phyloP scores from a whole-genome alignment of 441 rosid genomes.

The Croton laevigatus region DNA sequence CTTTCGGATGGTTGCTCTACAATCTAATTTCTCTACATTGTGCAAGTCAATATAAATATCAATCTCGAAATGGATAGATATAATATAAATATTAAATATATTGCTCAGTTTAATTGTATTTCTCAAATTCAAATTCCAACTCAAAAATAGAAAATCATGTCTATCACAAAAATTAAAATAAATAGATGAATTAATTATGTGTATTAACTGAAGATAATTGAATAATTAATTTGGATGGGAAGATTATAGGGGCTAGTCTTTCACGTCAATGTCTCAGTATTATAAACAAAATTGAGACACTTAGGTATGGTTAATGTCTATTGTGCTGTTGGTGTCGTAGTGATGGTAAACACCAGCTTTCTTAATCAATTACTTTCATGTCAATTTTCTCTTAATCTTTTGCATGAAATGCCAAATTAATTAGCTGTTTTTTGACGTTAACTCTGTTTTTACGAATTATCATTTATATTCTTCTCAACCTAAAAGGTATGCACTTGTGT shows the following conservation, averaged over 20 bases:
- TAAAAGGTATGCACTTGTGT: not conserved
- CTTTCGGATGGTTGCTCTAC: no score
- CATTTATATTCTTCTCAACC: conserved; percentile 13
- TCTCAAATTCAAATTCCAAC: no score
- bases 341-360: conserved; percentile 21
- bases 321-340: conserved; percentile 28
- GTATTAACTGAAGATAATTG: not conserved
- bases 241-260: conserved; percentile 14
- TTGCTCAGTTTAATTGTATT: no score
- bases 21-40: no score
- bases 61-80: no score
- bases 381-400: conserved; percentile 16
- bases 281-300: conserved; percentile 23
- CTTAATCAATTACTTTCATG: conserved; percentile 37
- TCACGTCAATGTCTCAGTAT: conserved; percentile 34
- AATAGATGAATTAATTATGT: not conserved
- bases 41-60: no score
- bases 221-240: conserved; percentile 3
- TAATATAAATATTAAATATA: no score
- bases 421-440: conserved; percentile 21
- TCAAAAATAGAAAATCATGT: no score
- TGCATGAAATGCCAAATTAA: conserved; percentile 27
- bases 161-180: no score
- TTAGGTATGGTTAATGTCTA: conserved; percentile 29
- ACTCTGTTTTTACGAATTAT: conserved; percentile 5